These are phyloP conservation scores for Botrytis paeoniae DNA, from an alignment of 2,329 filamentous ascomycete genomes.

Conservation along the genomic window DNA sequence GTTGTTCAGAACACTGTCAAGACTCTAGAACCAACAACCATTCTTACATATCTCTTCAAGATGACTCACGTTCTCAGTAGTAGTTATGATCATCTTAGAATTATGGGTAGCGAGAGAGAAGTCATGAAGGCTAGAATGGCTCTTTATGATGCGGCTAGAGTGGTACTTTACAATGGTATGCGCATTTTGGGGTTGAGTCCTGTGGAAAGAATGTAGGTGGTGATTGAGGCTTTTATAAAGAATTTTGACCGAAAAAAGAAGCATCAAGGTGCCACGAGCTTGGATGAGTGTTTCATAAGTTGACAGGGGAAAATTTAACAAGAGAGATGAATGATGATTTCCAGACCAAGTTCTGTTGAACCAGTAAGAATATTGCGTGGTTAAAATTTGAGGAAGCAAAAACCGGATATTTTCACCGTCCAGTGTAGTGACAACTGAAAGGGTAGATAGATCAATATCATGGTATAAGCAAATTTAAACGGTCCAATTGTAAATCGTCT, in stretches of 20 bases:
- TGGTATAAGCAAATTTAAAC: not conserved
- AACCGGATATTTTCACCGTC: not conserved
- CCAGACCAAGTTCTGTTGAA: not conserved
- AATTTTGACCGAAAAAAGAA: not conserved
- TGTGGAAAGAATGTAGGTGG: conserved; percentile 51
- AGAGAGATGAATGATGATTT: not conserved
- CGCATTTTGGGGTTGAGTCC: conserved; percentile 72
- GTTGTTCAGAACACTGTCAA: conserved; percentile 80
- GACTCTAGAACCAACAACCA: conserved; percentile 71
- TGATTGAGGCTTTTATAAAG: not conserved
- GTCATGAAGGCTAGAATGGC: conserved; percentile 71
- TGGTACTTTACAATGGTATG: conserved; percentile 82
- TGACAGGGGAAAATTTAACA: not conserved
- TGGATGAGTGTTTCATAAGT: not conserved
- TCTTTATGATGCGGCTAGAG: conserved; percentile 71
- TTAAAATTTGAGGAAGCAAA: not conserved
- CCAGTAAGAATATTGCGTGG: not conserved
- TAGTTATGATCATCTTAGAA: conserved; percentile 78
- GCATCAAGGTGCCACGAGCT: not conserved
- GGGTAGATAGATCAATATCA: not conserved
- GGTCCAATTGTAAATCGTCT: not conserved
- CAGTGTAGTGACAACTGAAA: not conserved
- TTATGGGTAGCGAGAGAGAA: conserved; percentile 74
- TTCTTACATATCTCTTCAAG: conserved; percentile 74
- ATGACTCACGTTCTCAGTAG: conserved; percentile 78